These are phyloP conservation scores for Penicillium verhagenii DNA, from an alignment of 495 filamentous ascomycete species.

Conservation along the genomic window DNA sequence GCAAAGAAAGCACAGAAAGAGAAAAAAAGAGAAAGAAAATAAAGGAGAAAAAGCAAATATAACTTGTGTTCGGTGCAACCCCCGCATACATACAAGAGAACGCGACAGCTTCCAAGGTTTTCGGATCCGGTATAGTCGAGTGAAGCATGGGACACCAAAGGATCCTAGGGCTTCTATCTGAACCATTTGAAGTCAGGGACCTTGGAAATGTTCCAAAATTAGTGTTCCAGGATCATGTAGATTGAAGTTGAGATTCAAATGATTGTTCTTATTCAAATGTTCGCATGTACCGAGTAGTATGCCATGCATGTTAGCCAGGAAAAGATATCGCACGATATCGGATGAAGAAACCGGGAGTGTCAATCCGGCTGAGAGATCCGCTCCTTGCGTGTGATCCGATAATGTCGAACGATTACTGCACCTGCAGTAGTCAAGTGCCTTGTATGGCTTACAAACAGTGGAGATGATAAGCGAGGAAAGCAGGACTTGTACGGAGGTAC, in stretches of 20 bases:
- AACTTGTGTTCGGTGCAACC: conserved; percentile 5
- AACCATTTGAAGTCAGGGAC: neutral
- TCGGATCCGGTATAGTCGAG: neutral
- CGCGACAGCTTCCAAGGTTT: neutral
- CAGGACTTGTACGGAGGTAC: no score
- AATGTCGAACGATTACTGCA: conserved; percentile 17
- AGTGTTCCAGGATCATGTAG: neutral
- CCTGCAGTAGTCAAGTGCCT: conserved; percentile 6
- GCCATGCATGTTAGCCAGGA: no score
- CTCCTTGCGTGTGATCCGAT: conserved; percentile 19
- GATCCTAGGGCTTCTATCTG: neutral
- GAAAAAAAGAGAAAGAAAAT: conserved; percentile 3
- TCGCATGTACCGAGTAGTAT: no score
- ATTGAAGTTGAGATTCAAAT: no score
- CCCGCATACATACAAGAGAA: conserved; percentile 20
- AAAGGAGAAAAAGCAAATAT: conserved; percentile 12
- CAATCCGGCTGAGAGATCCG: conserved; percentile 17
- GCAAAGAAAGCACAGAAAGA: neutral
- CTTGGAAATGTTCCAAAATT: neutral
- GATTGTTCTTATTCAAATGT: no score
- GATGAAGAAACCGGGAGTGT: conserved; percentile 10
- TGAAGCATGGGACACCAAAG: conserved; percentile 10
- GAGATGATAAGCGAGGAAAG: conserved; percentile 4
- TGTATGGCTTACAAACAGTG: conserved; percentile 8
- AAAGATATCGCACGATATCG: conserved; percentile 8